Base-by-base conservation (phyloP, 2,329 filamentous ascomycete genomes). In the Penicillium sp. region DNA sequence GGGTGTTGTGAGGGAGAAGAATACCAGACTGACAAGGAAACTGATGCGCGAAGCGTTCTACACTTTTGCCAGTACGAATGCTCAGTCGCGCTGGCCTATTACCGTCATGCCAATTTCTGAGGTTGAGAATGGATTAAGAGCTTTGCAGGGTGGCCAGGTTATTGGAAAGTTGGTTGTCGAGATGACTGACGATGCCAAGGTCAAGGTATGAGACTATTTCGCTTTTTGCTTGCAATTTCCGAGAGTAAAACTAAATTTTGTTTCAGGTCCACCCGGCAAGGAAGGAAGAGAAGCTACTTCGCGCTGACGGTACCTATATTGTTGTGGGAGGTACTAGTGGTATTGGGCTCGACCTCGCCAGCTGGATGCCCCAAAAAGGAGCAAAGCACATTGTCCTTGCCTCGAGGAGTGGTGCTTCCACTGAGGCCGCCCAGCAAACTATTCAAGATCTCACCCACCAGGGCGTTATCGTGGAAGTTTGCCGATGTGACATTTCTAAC, bases 301-400 rank as follows among this genome's bases (percentile, higher is more conserved):
- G 47, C 6, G 19, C 60, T 7, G 59, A 67, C 13, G 76, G 71
- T 1, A 82, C 83, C 0, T 87, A 87, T 57, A 59, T 87, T 5
- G 70, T 87, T 2, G 77, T 79, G 3, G 85, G 85, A n/a, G 83
- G 84, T 1, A 75, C 85, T 0, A 83, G 84, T 10, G 85, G 84
- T 1, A 75, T 87, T 1, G 85, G 84, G 1, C 76, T 78, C 13
- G 79, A 78, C 59, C 79, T 86, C 31, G 79, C 82, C 1, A 73
- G 77, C 51, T 76, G 83, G 52, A 73, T 87, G 45, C 73, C 75
- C 31, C 63, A 68, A 10, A 77, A 79, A 6, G 85, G 85, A 3
- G 84, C 79, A 1, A 76, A 72, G n/a, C 70, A 83, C 54, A 57
- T 87, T 11, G 78, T 80, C 2, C 81, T 86, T 43, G 60, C 86